Conservation (phyloP, 1,139 yeast species). For the Geotrichum europaeum region DNA sequence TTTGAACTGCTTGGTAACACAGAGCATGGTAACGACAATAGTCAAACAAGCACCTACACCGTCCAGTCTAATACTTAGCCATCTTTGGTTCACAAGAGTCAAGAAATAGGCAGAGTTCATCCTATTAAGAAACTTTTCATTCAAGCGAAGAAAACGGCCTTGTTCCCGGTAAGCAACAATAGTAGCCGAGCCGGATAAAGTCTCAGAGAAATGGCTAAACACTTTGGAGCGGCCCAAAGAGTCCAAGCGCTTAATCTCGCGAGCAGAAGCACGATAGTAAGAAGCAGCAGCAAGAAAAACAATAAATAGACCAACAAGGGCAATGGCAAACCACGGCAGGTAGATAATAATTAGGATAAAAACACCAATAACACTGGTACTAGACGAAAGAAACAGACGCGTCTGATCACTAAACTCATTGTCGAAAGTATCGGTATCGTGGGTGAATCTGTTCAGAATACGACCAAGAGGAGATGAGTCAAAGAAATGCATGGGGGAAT, state of each 20-base stretch:
- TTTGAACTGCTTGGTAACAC: constrained; percentile 57
- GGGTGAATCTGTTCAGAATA: constrained; percentile 65
- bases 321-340: constrained; percentile 72
- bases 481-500: constrained; percentile 65
- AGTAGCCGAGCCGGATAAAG: constrained; percentile 63
- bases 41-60: constrained; percentile 44
- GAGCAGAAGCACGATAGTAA: constrained; percentile 69
- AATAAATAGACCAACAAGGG: constrained; percentile 50
- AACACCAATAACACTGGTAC: constrained; percentile 55
- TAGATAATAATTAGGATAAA: constrained; percentile 63
- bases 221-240: constrained; percentile 70
- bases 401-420: constrained; percentile 47
- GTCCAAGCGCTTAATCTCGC: constrained; percentile 80
- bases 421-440: constrained; percentile 79
- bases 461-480: constrained; percentile 71
- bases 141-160: constrained; percentile 45
- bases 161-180: constrained; percentile 56
- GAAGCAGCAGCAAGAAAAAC: constrained; percentile 47
- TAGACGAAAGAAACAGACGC: constrained; percentile 44
- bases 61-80: constrained; percentile 67
- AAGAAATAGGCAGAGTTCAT: constrained; percentile 70
- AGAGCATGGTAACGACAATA: constrained; percentile 48
- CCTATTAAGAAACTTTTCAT: constrained; percentile 47
- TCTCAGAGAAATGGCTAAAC: constrained; percentile 71
- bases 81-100: constrained; percentile 66